A percentile compares a stretch with the other conserved stretches of the same genome.
These are phyloP conservation scores for Emergomyces africanus DNA, from an alignment of 2,329 filamentous ascomycete genomes.

Conservation along the genomic window DNA sequence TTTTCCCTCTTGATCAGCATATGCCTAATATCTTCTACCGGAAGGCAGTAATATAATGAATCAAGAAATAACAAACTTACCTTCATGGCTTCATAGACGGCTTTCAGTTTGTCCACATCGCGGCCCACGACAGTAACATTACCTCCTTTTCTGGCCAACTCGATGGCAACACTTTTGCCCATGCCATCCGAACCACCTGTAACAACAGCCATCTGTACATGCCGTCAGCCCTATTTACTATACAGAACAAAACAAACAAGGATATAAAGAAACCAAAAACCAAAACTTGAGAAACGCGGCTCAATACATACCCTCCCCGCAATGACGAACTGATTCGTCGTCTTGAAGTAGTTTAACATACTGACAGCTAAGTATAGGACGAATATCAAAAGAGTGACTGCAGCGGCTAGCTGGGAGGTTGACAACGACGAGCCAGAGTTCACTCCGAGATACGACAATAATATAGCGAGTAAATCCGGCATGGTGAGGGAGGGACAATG, in stretches of 20 bases:
- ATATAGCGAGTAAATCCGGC: not conserved
- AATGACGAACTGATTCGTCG: constrained; percentile 66
- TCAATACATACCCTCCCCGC: constrained; percentile 57
- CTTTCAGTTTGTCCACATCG: constrained; percentile 59
- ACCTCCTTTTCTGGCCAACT: constrained; percentile 71
- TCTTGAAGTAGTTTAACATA: constrained; percentile 26
- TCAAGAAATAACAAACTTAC: constrained; percentile 27
- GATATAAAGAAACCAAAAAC: not conserved
- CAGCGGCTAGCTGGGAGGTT: constrained; percentile 10
- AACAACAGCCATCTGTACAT: constrained; percentile 62
- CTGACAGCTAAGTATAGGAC: constrained; percentile 23
- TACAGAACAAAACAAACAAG: not conserved
- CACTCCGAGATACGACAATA: not conserved
- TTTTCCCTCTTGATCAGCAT: not conserved
- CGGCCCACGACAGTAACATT: constrained; percentile 78
- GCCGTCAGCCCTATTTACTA: constrained; percentile 5
- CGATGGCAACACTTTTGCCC: constrained; percentile 61
- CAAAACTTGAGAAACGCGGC: not conserved
- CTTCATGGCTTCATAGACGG: constrained; percentile 52
- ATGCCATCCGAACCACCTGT: constrained; percentile 91
- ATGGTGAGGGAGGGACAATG: not conserved
- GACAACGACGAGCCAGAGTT: not conserved
- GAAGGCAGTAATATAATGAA: not conserved
- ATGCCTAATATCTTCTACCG: not conserved
- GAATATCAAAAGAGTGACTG: constrained; percentile 11